Conservation (phyloP, 2,329 filamentous ascomycete species). For the Triangularia verruculosa region DNA sequence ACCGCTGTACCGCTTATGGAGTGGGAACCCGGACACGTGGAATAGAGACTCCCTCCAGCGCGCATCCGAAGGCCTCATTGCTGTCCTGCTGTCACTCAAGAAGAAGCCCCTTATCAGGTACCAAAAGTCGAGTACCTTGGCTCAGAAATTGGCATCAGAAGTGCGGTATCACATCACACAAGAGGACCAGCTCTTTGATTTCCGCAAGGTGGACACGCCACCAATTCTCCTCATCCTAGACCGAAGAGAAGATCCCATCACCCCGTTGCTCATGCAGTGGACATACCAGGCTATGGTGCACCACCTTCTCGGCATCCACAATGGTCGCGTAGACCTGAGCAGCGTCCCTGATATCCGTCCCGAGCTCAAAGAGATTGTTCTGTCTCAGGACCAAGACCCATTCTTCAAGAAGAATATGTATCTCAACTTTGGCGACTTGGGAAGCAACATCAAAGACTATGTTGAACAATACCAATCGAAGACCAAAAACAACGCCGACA, state of each 20-base stretch:
- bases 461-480: constrained; percentile 97
- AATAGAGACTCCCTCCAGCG: constrained; percentile 84
- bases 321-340: constrained; percentile 87
- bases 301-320: constrained; percentile 87
- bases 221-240: constrained; percentile 90
- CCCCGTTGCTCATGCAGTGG: constrained; percentile 93
- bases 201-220: constrained; percentile 89
- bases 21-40: constrained; percentile 79
- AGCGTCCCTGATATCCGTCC: constrained; percentile 79
- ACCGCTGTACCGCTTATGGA: constrained; percentile 77
- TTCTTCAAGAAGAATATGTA: constrained; percentile 99
- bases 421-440: constrained; percentile 92
- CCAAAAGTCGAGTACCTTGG: constrained; percentile 82
- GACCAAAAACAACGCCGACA: constrained; percentile 92
- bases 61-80: constrained; percentile 82
- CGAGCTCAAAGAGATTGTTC: constrained; percentile 88
- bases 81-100: constrained; percentile 82
- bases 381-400: constrained; percentile 94
- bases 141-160: constrained; percentile 91
- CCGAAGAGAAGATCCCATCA: constrained; percentile 89
- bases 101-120: constrained; percentile 96
- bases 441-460: constrained; percentile 96
- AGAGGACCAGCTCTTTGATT: constrained; percentile 95
- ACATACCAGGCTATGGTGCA: constrained; percentile 99
- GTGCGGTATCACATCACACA: constrained; percentile 90